These are phyloP conservation scores for Botrytis elliptica DNA, from an alignment of 2,329 filamentous ascomycete species.

Conservation along the genomic window DNA sequence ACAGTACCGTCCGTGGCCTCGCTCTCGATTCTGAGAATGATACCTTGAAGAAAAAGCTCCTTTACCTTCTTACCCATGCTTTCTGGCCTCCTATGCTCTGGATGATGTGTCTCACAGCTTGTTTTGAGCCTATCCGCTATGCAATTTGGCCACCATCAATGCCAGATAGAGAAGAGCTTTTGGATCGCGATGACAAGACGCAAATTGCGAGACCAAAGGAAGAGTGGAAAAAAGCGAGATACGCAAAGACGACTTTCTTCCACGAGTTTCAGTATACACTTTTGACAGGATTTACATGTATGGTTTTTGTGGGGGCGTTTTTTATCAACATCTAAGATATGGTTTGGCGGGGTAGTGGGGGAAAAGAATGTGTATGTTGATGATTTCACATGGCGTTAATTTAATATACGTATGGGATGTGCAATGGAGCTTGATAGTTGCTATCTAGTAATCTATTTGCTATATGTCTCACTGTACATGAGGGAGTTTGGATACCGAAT, in stretches of 20 bases:
- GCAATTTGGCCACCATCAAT: constrained; percentile 58
- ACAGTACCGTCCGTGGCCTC: constrained; percentile 42
- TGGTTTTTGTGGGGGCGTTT: constrained; percentile 45
- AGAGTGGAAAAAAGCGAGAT: constrained; percentile 54
- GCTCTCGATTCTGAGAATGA: constrained; percentile 50
- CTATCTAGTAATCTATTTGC: background rate
- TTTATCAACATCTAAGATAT: constrained; percentile 7
- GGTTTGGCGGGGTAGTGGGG: background rate
- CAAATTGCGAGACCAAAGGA: constrained; percentile 51
- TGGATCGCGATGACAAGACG: constrained; percentile 55
- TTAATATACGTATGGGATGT: background rate
- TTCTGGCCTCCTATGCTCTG: constrained; percentile 62
- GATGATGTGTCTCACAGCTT: constrained; percentile 39
- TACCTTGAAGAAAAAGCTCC: constrained; percentile 24
- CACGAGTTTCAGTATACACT: constrained; percentile 56
- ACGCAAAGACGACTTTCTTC: constrained; percentile 53
- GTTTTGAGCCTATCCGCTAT: constrained; percentile 56
- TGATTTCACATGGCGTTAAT: background rate
- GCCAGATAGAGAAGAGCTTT: constrained; percentile 56
- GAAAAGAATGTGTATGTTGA: background rate
- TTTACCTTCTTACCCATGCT: constrained; percentile 57
- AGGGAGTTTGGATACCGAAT: background rate
- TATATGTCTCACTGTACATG: background rate
- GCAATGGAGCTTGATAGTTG: background rate
- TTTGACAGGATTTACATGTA: constrained; percentile 50